Evolutionary conservation across 192 early-diverging fungal species (phyloP), one percentile per base, ranked within the genome.

Genomic region (Hyaloraphidium curvatum): DNA sequence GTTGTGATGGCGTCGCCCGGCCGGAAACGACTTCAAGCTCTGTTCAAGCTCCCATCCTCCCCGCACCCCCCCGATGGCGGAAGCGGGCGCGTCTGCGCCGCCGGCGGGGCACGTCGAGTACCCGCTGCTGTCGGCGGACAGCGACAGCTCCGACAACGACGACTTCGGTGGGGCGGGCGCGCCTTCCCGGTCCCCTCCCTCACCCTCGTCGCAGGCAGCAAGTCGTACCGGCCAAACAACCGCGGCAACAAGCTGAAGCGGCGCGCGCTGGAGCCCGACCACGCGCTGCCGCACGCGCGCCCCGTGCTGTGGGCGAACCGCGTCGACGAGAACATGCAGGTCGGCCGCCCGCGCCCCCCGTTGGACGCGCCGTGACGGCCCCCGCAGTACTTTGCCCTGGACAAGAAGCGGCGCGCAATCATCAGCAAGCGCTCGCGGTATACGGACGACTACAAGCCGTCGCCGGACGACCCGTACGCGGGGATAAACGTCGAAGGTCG

Each of bases 181-280:
- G n/a, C n/a, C n/a, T n/a, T n/a, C n/a, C n/a, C n/a, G n/a, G n/a
- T n/a, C n/a, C n/a, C n/a, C n/a, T n/a, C n/a, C n/a, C n/a, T n/a
- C n/a, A n/a, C n/a, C n/a, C n/a, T n/a, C n/a, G n/a, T n/a, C n/a
- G n/a, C n/a, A n/a, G n/a, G n/a, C n/a, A n/a, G n/a, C n/a, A n/a
- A n/a, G n/a, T n/a, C n/a, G n/a, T 62, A 62, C 41, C 51, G 61
- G 27, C 77, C 80, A 27, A 75, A 77, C 53, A 82, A 82, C 58
- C 61, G 80, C 4, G 80, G 80, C 31, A 71, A 82, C 63, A 82
- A 82, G 66, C 72, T 82, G 54, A 82, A 82, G 54, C 56, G 68
- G 58, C 64, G 64, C 40, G 62, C 71, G 0, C 61, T 63, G 60
- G 57, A 60, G 61, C 52, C 55, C 21, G 55, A 11, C 30, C 40